phyloP scores from a whole-genome alignment of 1,139 yeast genomes.

The Suhomyces choctaworum region DNA sequence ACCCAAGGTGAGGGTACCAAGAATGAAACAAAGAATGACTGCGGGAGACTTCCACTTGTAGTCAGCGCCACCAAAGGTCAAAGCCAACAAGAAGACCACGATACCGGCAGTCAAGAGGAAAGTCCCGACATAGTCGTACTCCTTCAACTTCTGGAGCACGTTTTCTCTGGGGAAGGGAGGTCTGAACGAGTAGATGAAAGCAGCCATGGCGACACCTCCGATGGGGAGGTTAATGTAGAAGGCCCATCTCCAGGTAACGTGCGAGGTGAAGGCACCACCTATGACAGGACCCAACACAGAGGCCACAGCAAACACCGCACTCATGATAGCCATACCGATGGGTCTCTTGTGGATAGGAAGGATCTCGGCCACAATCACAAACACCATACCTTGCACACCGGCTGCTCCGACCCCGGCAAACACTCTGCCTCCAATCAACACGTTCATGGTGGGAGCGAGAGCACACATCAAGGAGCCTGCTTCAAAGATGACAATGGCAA shows the following conservation, averaged over 20 bases:
- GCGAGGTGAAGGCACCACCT: conserved; percentile 30
- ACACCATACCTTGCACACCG: conserved; percentile 30
- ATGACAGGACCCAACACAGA: conserved; percentile 28
- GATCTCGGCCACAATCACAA: conserved; percentile 31
- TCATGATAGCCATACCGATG: conserved; percentile 21
- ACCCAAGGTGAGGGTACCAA: conserved; percentile 49
- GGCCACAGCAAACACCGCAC: conserved; percentile 24
- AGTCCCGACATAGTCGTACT: conserved; percentile 50
- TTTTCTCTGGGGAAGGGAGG: conserved; percentile 53
- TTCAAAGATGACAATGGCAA: conserved; percentile 47
- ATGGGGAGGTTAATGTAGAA: conserved; percentile 71
- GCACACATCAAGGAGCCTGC: conserved; percentile 58
- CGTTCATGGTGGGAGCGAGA: conserved; percentile 34
- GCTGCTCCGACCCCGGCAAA: conserved; percentile 38
- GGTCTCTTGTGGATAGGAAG: conserved; percentile 33
- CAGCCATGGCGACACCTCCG: conserved; percentile 54
- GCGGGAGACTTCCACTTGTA: conserved; percentile 55
- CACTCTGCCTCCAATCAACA: conserved; percentile 41
- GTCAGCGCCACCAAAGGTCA: conserved; percentile 54
- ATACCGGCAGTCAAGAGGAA: conserved; percentile 40
- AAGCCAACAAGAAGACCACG: conserved; percentile 46
- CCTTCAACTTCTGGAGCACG: conserved; percentile 36
- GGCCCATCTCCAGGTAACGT: conserved; percentile 76
- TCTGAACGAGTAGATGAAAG: conserved; percentile 49
- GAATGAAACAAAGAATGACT: conserved; percentile 52